Evolutionary conservation across 108 stramenopile species (phyloP).

Genomic region (Aurantiochytrium sp.): DNA sequence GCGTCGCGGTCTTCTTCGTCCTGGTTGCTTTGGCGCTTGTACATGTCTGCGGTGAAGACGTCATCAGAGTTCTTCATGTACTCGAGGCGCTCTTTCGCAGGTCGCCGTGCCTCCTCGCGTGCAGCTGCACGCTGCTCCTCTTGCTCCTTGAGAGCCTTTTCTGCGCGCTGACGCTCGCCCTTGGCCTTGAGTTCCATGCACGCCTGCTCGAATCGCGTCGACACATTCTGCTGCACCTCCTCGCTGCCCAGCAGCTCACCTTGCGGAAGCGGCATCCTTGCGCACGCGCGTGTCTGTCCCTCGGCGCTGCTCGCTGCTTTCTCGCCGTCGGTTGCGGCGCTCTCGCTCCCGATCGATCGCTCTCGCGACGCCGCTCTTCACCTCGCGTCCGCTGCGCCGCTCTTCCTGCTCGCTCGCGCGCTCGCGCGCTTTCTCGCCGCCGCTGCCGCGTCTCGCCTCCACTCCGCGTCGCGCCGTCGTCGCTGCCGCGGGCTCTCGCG

Average conservation of each 20-base stretch:
- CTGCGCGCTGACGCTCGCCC: slow-evolving; percentile 35
- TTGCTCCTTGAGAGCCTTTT: neutral
- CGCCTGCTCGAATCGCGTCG: neutral
- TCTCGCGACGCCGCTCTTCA: too few species aligned
- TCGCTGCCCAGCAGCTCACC: neutral
- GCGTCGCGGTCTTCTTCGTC: slow-evolving; percentile 22
- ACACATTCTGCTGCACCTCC: slow-evolving; percentile 13
- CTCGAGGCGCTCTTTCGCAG: neutral
- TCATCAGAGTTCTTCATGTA: neutral
- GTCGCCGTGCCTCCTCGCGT: neutral
- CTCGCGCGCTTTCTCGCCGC: too few species aligned
- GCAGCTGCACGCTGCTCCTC: neutral
- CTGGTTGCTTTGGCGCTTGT: slow-evolving; percentile 29
- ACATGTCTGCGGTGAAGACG: neutral
- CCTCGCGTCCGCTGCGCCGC: too few species aligned
- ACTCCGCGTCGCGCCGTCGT: too few species aligned
- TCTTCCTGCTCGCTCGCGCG: too few species aligned
- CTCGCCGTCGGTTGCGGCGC: too few species aligned
- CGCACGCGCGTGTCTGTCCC: neutral
- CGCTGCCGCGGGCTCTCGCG: too few species aligned
- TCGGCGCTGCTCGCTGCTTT: too few species aligned
- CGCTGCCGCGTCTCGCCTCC: too few species aligned
- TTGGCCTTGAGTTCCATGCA: slow-evolving; percentile 29
- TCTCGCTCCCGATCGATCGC: too few species aligned
- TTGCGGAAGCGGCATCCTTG: neutral